phyloP scores from a whole-genome alignment of 768 basidiomycete genomes.

The Tricholomella constricta region DNA sequence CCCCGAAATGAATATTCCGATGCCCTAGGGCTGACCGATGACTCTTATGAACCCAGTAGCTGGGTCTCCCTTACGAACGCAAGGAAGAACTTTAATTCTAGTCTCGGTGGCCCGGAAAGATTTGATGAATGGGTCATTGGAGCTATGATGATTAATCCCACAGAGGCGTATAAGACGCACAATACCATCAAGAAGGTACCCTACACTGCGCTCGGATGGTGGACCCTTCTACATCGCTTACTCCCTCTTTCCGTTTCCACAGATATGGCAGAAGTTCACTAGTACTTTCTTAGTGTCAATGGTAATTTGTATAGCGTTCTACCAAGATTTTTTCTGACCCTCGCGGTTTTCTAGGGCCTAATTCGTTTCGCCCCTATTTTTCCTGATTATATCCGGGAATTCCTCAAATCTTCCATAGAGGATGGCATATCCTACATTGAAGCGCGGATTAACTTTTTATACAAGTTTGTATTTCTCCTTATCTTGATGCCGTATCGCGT shows the following conservation, averaged over 20 bases:
- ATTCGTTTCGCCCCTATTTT: slow-evolving; percentile 60
- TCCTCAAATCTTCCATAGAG: slow-evolving; percentile 60
- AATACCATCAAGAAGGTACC: slow-evolving; percentile 67
- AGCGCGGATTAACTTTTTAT: slow-evolving; percentile 63
- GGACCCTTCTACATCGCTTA: background rate
- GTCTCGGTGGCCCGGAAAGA: slow-evolving; percentile 60
- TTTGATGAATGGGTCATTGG: slow-evolving; percentile 70
- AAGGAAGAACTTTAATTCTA: slow-evolving; percentile 48
- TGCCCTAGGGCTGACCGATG: slow-evolving; percentile 38
- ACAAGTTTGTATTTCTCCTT: slow-evolving; percentile 41
- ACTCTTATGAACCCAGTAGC: slow-evolving; percentile 40
- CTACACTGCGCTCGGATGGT: background rate
- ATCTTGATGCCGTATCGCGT: background rate
- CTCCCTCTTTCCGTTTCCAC: background rate
- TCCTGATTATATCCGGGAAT: slow-evolving; percentile 59
- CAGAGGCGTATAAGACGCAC: slow-evolving; percentile 72
- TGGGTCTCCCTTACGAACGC: slow-evolving; percentile 64
- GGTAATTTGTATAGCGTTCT: slow-evolving; percentile 34
- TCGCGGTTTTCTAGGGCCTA: slow-evolving; percentile 35
- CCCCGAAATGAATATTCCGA: slow-evolving; percentile 35
- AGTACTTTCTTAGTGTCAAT: slow-evolving; percentile 51
- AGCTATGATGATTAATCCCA: slow-evolving; percentile 66
- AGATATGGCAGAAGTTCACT: slow-evolving; percentile 80
- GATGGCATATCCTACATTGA: slow-evolving; percentile 78
- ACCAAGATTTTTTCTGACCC: background rate